These are phyloP conservation scores for Penicillium capsulatum DNA, from an alignment of 2,329 filamentous ascomycete species.

Conservation along the genomic window DNA sequence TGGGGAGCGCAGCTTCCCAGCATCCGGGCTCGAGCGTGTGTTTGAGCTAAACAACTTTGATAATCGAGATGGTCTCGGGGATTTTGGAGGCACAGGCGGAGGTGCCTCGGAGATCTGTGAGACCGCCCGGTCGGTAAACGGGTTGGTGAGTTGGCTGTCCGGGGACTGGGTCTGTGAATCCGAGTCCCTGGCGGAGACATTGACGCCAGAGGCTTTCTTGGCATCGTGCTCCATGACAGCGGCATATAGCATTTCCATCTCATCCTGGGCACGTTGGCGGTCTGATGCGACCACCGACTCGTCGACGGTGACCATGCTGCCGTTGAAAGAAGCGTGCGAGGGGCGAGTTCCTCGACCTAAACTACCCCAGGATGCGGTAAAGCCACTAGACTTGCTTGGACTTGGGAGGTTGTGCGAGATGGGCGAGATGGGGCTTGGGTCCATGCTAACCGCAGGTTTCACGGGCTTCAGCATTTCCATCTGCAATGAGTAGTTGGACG, in stretches of 20 bases:
- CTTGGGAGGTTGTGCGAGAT: slow-evolving; percentile 31
- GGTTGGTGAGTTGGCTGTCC: slow-evolving; percentile 26
- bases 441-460: slow-evolving; percentile 26
- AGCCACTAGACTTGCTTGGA: slow-evolving; percentile 35
- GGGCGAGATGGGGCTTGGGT: slow-evolving; percentile 36
- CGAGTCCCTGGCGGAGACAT: slow-evolving; percentile 16
- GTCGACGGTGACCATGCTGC: slow-evolving; percentile 69
- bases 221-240: slow-evolving; percentile 86
- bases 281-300: slow-evolving; percentile 70
- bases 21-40: slow-evolving; percentile 36
- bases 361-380: slow-evolving; percentile 39
- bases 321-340: slow-evolving; percentile 48
- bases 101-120: slow-evolving; percentile 21
- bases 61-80: slow-evolving; percentile 34
- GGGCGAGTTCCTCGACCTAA: slow-evolving; percentile 29
- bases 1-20: slow-evolving; percentile 43
- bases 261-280: slow-evolving; percentile 68
- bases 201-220: slow-evolving; percentile 36
- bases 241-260: slow-evolving; percentile 86
- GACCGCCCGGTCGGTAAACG: slow-evolving; percentile 28
- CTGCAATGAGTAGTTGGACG: slow-evolving; percentile 50
- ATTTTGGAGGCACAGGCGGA: slow-evolving; percentile 22
- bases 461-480: slow-evolving; percentile 55
- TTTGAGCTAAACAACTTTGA: slow-evolving; percentile 42
- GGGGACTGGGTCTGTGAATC: slow-evolving; percentile 20